Evolutionary conservation across 306 rosid species (phyloP).

Genomic region (Argentina anserina): DNA sequence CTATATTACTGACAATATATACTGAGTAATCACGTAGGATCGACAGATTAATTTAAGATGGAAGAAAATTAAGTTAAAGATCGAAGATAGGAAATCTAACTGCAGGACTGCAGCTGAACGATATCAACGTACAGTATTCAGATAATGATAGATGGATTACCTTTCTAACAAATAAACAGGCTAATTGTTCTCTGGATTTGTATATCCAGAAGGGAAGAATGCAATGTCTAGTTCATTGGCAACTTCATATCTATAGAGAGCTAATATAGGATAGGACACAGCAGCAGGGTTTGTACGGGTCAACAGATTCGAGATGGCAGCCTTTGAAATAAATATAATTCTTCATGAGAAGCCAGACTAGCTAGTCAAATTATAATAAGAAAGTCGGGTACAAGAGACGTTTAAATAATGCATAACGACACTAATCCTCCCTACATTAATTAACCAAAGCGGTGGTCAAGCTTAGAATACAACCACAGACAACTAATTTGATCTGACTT

Average conservation of each 20-base stretch:
- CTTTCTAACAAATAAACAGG: too few species aligned
- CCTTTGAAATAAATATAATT: neutral
- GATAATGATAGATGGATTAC: too few species aligned
- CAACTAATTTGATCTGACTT: slow-evolving; percentile 5
- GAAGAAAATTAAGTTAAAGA: neutral
- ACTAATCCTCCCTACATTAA: neutral
- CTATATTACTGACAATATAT: too few species aligned
- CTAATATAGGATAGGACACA: too few species aligned
- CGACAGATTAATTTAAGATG: too few species aligned
- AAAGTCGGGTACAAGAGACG: neutral
- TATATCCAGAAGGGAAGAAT: neutral
- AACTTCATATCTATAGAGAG: too few species aligned
- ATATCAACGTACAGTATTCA: too few species aligned
- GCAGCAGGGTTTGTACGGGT: neutral
- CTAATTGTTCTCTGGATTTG: too few species aligned
- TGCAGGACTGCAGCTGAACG: neutral
- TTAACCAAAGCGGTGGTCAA: neutral
- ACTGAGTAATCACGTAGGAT: too few species aligned
- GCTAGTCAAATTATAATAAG: neutral
- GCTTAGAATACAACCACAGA: neutral
- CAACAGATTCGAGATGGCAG: neutral
- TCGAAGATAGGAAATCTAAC: too few species aligned
- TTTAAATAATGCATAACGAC: neutral
- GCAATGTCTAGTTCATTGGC: neutral
- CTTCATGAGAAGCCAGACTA: too few species aligned